Base-by-base conservation (phyloP, 2,329 filamentous ascomycete species). In the Xylaria sp. region DNA sequence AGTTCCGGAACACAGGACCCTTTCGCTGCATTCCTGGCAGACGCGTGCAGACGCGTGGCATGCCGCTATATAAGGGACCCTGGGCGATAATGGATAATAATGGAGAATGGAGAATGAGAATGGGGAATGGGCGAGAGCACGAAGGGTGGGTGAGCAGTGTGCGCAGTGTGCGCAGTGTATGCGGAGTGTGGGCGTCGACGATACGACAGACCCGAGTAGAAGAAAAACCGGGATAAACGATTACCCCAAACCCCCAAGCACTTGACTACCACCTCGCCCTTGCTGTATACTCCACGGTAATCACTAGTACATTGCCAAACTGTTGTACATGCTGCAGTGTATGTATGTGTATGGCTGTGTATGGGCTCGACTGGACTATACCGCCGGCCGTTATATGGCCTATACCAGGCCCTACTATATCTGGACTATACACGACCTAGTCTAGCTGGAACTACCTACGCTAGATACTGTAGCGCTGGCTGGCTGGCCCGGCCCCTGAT, bases 41-140 rank as follows among this genome's bases (percentile, higher is more conserved):
- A 64, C 55, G 58, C 62, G 54, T 58, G 62, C 62, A 64, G 54
- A 64, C 54, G 59, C 62, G 55, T 58, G 62, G 62, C 62, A 59
- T 52, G 52, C 49, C 58, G 51, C 40, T 58, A 59, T 57, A 35
- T 27, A 55, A 41, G 59, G 43, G 54, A 10, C 10, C 17, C 21
- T 41, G 40, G 15, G 13, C 37, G 21, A 37, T 58, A 48, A 48
- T 52, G 44, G 15, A 31, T 41, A 29, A 31, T 21, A 54, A 23
- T 44, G 17, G 25, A 21, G 41, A 31, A 51, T n/a, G n/a, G n/a
- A n/a, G n/a, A n/a, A n/a, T n/a, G n/a, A n/a, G n/a, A n/a, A n/a
- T n/a, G n/a, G n/a, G n/a, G n/a, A n/a, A n/a, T n/a, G n/a, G n/a
- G n/a, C n/a, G n/a, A n/a, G n/a, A n/a, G n/a, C n/a, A n/a, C n/a